Conservation (phyloP, 345 rosid genomes). For the Citrus unshiu region DNA sequence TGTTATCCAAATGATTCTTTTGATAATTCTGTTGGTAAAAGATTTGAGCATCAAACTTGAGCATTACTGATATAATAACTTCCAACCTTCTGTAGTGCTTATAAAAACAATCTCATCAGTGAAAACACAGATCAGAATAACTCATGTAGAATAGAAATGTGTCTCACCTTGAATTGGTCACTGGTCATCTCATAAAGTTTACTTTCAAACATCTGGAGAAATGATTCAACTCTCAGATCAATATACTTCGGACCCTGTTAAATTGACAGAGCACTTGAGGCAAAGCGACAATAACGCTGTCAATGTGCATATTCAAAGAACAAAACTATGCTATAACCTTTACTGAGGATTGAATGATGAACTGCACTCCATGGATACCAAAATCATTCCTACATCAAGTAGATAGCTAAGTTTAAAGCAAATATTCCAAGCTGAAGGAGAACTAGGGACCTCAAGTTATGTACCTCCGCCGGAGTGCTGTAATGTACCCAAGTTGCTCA, state of each 20-base stretch:
- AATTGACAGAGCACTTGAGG: not conserved
- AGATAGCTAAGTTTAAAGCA: conserved; percentile 3
- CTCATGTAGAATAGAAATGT: not conserved
- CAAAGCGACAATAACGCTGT: not conserved
- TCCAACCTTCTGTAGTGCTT: not conserved
- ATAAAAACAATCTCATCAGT: not conserved
- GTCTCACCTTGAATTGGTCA: conserved; percentile 77
- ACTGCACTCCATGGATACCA: conserved; percentile 73
- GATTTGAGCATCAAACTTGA: not conserved
- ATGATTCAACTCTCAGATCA: conserved; percentile 75
- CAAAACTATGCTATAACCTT: conserved; percentile 40
- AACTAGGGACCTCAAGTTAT: not conserved
- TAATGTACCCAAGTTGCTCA: conserved; percentile 92
- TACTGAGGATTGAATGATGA: conserved; percentile 79
- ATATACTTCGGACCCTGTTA: conserved; percentile 70
- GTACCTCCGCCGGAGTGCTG: conserved; percentile 70
- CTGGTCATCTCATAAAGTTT: conserved; percentile 65
- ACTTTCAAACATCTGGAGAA: conserved; percentile 64
- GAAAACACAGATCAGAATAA: not conserved
- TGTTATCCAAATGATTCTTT: not conserved
- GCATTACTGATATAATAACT: not conserved
- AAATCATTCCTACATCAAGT: conserved; percentile 53
- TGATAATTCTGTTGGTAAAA: not conserved
- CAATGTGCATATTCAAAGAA: not conserved
- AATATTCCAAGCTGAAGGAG: not conserved